Percentiles rank a stretch among this genome's conserved stretches.
Evolutionary conservation across 345 rosid genomes (phyloP).

Genomic region (Kandelia obovata): DNA sequence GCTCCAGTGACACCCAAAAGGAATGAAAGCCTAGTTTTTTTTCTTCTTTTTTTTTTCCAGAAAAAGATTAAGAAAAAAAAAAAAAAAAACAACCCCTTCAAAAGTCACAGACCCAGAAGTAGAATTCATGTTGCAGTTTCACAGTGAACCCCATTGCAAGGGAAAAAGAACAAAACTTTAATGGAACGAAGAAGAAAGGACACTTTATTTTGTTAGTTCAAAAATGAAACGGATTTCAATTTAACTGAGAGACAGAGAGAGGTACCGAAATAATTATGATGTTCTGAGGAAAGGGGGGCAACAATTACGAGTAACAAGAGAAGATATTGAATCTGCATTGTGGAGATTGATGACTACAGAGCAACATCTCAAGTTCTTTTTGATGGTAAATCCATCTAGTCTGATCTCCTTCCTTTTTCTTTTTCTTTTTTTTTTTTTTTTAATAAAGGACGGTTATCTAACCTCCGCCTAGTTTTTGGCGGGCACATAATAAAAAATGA

Average conservation of each 20-base stretch:
- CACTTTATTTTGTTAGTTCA: too few relatives aligned
- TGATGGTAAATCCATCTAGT: too few relatives aligned
- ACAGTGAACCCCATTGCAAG: too few relatives aligned
- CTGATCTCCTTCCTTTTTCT: background rate
- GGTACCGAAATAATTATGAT: conserved; percentile 1
- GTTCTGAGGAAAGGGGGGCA: background rate
- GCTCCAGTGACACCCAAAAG: too few relatives aligned
- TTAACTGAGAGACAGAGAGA: background rate
- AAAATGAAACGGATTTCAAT: background rate
- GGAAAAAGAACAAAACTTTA: too few relatives aligned
- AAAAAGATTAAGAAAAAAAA: too few relatives aligned
- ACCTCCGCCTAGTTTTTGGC: conserved; percentile 12
- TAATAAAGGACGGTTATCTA: conserved; percentile 1
- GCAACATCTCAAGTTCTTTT: background rate
- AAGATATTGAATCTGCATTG: conserved; percentile 5
- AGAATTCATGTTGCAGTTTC: too few relatives aligned
- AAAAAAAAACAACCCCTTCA: too few relatives aligned
- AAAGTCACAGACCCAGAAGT: too few relatives aligned
- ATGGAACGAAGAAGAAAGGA: background rate
- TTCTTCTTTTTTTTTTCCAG: too few relatives aligned
- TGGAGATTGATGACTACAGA: background rate
- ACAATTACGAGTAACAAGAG: background rate
- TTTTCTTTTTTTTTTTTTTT: too few relatives aligned
- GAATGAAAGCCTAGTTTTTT: too few relatives aligned
- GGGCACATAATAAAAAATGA: background rate